Evolutionary conservation across 495 filamentous ascomycete genomes (phyloP), one percentile per base, ranked within the genome.

Genomic region (Aspergillus coremiiformis): DNA sequence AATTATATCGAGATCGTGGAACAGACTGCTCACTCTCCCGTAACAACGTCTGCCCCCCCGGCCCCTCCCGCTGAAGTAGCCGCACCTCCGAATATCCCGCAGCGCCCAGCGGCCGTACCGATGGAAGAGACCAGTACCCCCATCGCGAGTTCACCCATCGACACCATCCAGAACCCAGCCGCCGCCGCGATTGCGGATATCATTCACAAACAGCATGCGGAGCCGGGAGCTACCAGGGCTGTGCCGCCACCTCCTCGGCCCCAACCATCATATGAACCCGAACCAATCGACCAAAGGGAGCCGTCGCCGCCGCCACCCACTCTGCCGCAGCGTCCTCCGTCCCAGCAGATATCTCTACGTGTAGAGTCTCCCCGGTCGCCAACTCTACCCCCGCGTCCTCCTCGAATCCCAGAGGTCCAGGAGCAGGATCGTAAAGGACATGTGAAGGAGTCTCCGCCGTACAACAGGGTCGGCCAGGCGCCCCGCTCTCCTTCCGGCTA

Each of bases 1-100:
- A 97, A 96, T 69, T 99, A 99, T 66, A 96, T 97, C 51, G 89
- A 96, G 53, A 68, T 85, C 39, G 45, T 72, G 14, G 71, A 75
- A 37, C 62, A 61, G 42, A 54, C 59, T 49, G 55, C 60, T 32
- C 58, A 61, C 10, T 39, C 66, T 47, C 29, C 58, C 12, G 56
- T 57, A 51, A 55, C 57, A 7, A 49, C 55, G 4, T 43, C 70
- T 30, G 59, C 59, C 51, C 46, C 68, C 8, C 60, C 70, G 22
- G 51, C 71, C 49, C 47, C 61, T 5, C 48, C 56, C 29, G 56
- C 48, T 15, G 67, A 70, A 43, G 59, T 66, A 11, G 53, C 24
- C 8, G 24, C 63, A 39, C 60, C 67, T 19, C 72, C 72, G 29
- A 56, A 61, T n/a, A 69, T 73, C 21, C 72, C 70, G 22, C 66